Percentiles rank a stretch among this genome's conserved stretches.
Conservation (phyloP, 2,329 filamentous ascomycete species). For the Remersonia thermophila region DNA sequence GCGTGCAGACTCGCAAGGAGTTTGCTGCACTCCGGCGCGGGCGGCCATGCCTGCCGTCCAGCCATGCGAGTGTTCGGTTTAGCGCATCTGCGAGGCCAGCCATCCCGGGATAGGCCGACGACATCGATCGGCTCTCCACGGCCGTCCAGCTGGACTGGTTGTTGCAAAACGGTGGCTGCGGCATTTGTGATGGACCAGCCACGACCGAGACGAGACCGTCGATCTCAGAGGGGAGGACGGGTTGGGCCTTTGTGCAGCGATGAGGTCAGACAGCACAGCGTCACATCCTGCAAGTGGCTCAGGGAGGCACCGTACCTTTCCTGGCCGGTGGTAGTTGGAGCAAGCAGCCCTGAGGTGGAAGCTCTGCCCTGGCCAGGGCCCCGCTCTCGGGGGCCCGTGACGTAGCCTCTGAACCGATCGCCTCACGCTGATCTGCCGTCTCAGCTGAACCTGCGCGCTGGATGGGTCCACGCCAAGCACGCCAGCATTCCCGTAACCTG, state of each 20-base stretch:
- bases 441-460: conserved; percentile 4
- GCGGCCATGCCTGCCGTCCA: too few species aligned
- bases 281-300: too few species aligned
- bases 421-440: conserved; percentile 8
- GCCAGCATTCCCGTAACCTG: not conserved
- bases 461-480: conserved; percentile 7
- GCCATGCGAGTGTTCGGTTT: too few species aligned
- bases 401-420: conserved; percentile 12
- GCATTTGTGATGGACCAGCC: conserved; percentile 3
- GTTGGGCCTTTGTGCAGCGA: too few species aligned
- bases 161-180: not conserved
- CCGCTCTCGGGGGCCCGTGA: conserved; percentile 10
- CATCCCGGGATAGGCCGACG: conserved; percentile 2
- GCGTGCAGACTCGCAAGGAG: too few species aligned
- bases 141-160: conserved; percentile 8
- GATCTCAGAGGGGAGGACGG: not conserved
- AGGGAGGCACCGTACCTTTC: too few species aligned
- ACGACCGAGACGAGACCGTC: not conserved
- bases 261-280: not conserved
- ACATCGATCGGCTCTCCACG: conserved; percentile 1
- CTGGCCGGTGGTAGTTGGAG: too few species aligned
- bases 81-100: conserved; percentile 1
- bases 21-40: too few species aligned
- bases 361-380: not conserved
- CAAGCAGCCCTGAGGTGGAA: too few species aligned